Percentiles rank a stretch among this genome's conserved stretches.
Conservation (phyloP, 768 basidiomycete species). For the Rhodotorula toruloides region DNA sequence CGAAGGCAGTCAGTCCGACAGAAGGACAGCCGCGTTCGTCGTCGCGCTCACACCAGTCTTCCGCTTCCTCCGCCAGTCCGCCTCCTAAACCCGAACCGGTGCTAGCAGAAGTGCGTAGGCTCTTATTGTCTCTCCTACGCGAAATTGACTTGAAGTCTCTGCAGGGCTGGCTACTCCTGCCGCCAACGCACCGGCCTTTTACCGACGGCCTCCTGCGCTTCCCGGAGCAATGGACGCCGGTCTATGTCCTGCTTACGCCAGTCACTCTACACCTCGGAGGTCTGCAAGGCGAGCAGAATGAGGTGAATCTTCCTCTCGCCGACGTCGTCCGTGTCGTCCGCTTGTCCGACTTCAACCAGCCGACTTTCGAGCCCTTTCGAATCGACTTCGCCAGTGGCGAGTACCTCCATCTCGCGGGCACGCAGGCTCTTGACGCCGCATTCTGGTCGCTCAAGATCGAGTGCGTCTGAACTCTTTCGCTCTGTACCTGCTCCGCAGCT, state of each 20-base stretch:
- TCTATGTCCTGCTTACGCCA: background rate
- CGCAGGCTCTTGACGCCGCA: background rate
- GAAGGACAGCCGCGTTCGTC: too few species aligned
- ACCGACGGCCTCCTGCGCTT: background rate
- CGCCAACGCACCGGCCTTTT: background rate
- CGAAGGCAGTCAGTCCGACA: too few species aligned
- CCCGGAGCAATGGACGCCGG: background rate
- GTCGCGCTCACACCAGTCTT: too few species aligned
- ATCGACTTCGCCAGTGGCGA: background rate
- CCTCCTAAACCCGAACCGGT: too few species aligned
- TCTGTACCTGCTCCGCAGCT: background rate
- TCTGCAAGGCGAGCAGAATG: background rate
- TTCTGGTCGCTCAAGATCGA: background rate
- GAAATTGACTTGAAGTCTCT: background rate
- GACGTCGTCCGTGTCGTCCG: background rate
- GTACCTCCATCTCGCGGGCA: background rate
- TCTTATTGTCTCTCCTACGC: background rate
- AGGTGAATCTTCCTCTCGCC: background rate
- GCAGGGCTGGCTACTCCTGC: constrained; percentile 4
- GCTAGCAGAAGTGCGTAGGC: background rate
- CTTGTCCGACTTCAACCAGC: background rate
- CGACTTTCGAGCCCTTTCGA: background rate
- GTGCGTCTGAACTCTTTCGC: background rate
- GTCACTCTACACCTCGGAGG: background rate
- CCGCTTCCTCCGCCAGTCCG: too few species aligned